These are phyloP conservation scores for Cardiospermum halicacabum DNA, from an alignment of 345 rosid species.

Conservation along the genomic window DNA sequence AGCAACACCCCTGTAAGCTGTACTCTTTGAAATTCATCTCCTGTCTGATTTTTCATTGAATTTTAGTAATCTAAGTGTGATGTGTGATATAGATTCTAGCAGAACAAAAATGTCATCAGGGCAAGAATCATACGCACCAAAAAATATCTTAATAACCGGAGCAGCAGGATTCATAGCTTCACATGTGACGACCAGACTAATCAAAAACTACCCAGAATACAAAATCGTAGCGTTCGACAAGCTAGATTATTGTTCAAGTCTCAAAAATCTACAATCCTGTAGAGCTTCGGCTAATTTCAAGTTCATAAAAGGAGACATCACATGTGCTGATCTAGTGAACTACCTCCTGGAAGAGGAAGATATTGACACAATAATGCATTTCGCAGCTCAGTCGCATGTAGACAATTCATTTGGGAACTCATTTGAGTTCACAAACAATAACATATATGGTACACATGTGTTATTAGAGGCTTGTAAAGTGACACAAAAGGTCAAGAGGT, in stretches of 20 bases:
- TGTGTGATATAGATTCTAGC: neutral
- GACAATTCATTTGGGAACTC: slow-evolving; percentile 67
- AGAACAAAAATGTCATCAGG: slow-evolving; percentile 18
- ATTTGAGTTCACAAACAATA: slow-evolving; percentile 59
- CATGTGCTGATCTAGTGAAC: slow-evolving; percentile 54
- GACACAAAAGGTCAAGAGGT: slow-evolving; percentile 43
- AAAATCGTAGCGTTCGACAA: slow-evolving; percentile 57
- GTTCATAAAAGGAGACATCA: slow-evolving; percentile 57
- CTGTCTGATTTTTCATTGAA: neutral
- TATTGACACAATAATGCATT: slow-evolving; percentile 61
- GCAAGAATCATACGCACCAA: slow-evolving; percentile 36
- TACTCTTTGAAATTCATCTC: neutral
- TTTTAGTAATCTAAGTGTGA: neutral
- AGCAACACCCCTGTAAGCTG: neutral
- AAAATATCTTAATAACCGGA: slow-evolving; percentile 57
- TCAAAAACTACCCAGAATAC: slow-evolving; percentile 49
- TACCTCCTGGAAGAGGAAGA: slow-evolving; percentile 44
- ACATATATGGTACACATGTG: slow-evolving; percentile 61
- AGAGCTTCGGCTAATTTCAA: slow-evolving; percentile 46
- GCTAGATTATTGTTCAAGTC: slow-evolving; percentile 59
- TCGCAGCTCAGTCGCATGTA: slow-evolving; percentile 68
- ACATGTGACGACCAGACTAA: slow-evolving; percentile 43
- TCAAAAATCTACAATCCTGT: slow-evolving; percentile 46
- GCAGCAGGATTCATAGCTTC: slow-evolving; percentile 70
- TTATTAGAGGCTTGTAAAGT: slow-evolving; percentile 69